A percentile compares a stretch with the other conserved stretches of the same genome.
Evolutionary conservation across 768 basidiomycete species (phyloP).

Genomic region (Mrakia frigida): DNA sequence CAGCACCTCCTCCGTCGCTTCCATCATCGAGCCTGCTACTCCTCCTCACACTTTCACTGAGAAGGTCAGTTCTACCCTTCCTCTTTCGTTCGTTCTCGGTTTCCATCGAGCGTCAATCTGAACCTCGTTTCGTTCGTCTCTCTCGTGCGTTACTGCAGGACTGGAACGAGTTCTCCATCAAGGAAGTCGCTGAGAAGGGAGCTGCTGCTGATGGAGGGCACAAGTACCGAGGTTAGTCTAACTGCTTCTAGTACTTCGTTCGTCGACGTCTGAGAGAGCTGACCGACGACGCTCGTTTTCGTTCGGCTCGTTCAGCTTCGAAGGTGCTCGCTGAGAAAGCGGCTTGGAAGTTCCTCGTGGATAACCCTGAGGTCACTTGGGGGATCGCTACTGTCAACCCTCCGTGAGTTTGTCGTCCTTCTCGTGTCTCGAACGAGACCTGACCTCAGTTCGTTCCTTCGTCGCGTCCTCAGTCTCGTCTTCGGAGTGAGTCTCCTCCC

Average conservation of each 20-base stretch:
- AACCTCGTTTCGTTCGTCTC: constrained; percentile 36
- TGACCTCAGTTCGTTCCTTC: background rate
- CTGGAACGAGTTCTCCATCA: constrained; percentile 58
- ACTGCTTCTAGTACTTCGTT: background rate
- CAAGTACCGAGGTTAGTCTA: constrained; percentile 42
- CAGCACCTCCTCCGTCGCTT: constrained; percentile 56
- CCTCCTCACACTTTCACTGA: constrained; percentile 40
- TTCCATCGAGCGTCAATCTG: background rate
- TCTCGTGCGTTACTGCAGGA: constrained; percentile 53
- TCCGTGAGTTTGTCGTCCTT: constrained; percentile 47
- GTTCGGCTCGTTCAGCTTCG: constrained; percentile 46
- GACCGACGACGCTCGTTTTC: background rate
- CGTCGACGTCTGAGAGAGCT: background rate
- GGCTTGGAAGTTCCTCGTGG: constrained; percentile 51
- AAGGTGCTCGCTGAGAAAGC: constrained; percentile 64
- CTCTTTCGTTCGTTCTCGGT: too few relatives aligned
- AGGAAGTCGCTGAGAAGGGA: constrained; percentile 52
- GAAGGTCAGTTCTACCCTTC: background rate
- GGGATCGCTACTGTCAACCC: constrained; percentile 57
- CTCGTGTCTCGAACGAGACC: background rate
- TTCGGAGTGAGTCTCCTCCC: background rate
- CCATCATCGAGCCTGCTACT: constrained; percentile 41
- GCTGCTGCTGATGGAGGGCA: constrained; percentile 45
- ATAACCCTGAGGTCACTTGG: constrained; percentile 42
- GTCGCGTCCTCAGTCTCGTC: background rate